phyloP scores from a whole-genome alignment of 371 early-diverging fungal species.

The Mucor circinelloides region DNA sequence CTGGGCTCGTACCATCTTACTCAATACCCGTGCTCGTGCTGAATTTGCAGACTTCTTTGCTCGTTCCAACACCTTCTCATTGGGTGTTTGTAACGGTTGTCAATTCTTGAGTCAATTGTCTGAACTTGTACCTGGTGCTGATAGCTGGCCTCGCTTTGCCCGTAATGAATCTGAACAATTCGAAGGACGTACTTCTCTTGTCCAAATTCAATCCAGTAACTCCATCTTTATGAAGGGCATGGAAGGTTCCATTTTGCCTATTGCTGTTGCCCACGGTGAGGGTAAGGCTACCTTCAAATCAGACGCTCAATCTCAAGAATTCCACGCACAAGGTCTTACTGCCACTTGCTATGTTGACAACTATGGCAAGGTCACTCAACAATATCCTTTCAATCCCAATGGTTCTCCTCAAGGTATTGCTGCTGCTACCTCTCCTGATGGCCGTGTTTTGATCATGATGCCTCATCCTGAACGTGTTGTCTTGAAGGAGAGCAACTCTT shows the following conservation, averaged over 20 bases:
- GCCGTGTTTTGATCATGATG: slow-evolving; percentile 94
- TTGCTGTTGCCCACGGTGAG: slow-evolving; percentile 97
- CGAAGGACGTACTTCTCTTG: slow-evolving; percentile 88
- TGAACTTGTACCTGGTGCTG: slow-evolving; percentile 81
- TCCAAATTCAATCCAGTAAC: slow-evolving; percentile 57
- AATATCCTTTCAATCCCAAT: slow-evolving; percentile 96
- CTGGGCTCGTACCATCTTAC: slow-evolving; percentile 92
- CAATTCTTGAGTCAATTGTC: slow-evolving; percentile 91
- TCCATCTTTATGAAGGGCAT: slow-evolving; percentile 87
- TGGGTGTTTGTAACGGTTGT: slow-evolving; percentile 98
- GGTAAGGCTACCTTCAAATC: slow-evolving; percentile 83
- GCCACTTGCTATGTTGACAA: slow-evolving; percentile 85
- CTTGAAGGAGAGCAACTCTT: slow-evolving; percentile 84
- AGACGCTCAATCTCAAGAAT: slow-evolving; percentile 41
- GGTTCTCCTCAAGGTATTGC: slow-evolving; percentile 88
- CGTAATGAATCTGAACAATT: slow-evolving; percentile 92
- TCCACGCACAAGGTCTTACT: slow-evolving; percentile 53
- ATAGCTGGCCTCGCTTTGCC: slow-evolving; percentile 89
- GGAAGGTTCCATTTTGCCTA: slow-evolving; percentile 89
- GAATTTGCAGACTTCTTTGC: slow-evolving; percentile 85
- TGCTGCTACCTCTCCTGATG: slow-evolving; percentile 80
- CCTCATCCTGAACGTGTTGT: slow-evolving; percentile 97
- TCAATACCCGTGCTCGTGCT: slow-evolving; percentile 67
- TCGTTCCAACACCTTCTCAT: slow-evolving; percentile 87
- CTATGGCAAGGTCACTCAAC: slow-evolving; percentile 70